These are phyloP conservation scores for Plasmopara viticola DNA, from an alignment of 352 stramenopile species.

Conservation along the genomic window DNA sequence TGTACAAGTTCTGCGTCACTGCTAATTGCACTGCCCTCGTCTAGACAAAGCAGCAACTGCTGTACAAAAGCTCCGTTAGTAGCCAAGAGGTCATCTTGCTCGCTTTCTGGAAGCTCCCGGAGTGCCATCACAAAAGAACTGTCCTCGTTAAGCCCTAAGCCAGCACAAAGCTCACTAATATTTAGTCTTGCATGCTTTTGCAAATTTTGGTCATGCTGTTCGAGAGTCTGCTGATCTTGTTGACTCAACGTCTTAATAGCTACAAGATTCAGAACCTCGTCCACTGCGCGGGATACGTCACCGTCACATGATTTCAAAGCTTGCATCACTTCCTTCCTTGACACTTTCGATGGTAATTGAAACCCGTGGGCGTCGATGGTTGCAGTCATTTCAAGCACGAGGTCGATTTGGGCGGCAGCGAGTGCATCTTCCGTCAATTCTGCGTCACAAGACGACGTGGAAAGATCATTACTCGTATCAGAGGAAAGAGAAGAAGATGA, in stretches of 20 bases:
- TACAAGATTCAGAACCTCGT: conserved; percentile 57
- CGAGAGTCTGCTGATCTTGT: conserved; percentile 30
- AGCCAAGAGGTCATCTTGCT: conserved; percentile 36
- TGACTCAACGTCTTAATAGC: conserved; percentile 36
- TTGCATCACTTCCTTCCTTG: conserved; percentile 27
- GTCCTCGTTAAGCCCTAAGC: conserved; percentile 43
- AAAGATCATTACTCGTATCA: conserved; percentile 11
- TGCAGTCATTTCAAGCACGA: conserved; percentile 49
- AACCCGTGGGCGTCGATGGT: conserved; percentile 35
- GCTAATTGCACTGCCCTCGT: conserved; percentile 22
- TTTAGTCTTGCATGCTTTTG: conserved; percentile 30
- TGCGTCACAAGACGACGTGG: neutral
- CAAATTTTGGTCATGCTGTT: conserved; percentile 2
- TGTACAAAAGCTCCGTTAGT: conserved; percentile 59
- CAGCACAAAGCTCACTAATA: conserved; percentile 47
- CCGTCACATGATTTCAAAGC: conserved; percentile 29
- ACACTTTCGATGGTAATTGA: conserved; percentile 28
- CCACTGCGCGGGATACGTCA: conserved; percentile 45
- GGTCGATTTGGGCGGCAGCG: conserved; percentile 21
- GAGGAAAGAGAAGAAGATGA: conserved; percentile 12
- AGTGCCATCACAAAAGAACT: conserved; percentile 48
- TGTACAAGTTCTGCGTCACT: conserved; percentile 35
- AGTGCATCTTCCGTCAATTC: neutral
- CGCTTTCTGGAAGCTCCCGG: conserved; percentile 32
- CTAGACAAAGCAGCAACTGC: conserved; percentile 47